phyloP scores from a whole-genome alignment of 139 green algal genomes.

The Tetradesmus obliquus region DNA sequence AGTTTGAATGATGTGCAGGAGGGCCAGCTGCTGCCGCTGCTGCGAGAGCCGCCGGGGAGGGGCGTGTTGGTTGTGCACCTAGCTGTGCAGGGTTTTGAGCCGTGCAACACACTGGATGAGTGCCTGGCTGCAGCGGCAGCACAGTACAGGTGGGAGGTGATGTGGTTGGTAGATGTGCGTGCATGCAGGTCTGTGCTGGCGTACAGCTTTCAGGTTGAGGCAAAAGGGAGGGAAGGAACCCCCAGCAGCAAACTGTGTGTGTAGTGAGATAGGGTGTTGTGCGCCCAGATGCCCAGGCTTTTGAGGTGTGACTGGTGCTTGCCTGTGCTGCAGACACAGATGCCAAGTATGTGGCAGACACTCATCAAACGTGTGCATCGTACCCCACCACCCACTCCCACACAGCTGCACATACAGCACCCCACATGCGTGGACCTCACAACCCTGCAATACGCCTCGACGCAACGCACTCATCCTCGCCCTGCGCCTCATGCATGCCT shows the following conservation, averaged over 20 bases:
- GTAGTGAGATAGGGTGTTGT: too few relatives aligned
- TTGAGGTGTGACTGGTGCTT: too few relatives aligned
- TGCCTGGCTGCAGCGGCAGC: constrained; percentile 24
- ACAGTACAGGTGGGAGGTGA: background rate
- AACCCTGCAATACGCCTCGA: background rate
- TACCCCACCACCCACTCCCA: too few relatives aligned
- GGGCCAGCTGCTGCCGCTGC: constrained; percentile 11
- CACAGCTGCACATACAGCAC: background rate
- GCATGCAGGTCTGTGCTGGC: background rate
- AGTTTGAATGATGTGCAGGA: constrained; percentile 14
- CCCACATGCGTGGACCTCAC: background rate
- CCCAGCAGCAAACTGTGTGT: too few relatives aligned
- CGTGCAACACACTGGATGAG: constrained; percentile 26
- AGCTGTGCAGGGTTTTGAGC: constrained; percentile 13
- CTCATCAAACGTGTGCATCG: too few relatives aligned
- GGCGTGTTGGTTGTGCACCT: constrained; percentile 32
- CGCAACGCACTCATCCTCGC: background rate
- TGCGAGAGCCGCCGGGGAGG: constrained; percentile 13
- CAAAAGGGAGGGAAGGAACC: too few relatives aligned
- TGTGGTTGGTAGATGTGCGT: too few relatives aligned
- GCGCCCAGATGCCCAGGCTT: too few relatives aligned
- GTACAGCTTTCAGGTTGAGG: too few relatives aligned
- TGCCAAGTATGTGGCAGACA: too few relatives aligned
- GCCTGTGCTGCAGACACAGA: too few relatives aligned
- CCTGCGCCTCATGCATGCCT: background rate